phyloP scores from a whole-genome alignment of 2,329 filamentous ascomycete species.

The Phaeomoniella chlamydospora region DNA sequence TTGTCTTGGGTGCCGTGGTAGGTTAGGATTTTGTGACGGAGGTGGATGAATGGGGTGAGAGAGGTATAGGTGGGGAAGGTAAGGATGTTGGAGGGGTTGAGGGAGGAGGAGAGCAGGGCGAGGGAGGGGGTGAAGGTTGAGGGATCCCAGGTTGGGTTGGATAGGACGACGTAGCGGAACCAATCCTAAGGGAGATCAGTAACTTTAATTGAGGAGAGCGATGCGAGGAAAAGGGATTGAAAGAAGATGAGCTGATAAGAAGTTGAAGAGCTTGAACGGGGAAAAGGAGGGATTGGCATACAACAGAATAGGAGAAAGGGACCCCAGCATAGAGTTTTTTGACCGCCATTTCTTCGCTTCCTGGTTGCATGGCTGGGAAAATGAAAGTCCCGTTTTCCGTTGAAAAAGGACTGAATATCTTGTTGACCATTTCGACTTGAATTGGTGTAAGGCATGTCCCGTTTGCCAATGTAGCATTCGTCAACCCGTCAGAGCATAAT shows the following conservation, averaged over 20 bases:
- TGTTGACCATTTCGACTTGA: constrained; percentile 3
- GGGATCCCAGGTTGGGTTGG: not conserved
- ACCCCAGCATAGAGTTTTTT: not conserved
- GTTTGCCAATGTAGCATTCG: constrained; percentile 30
- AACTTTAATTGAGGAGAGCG: constrained; percentile 33
- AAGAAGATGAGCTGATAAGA: no score
- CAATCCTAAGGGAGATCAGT: constrained; percentile 27
- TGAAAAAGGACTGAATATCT: constrained; percentile 4
- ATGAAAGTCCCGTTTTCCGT: constrained; percentile 2
- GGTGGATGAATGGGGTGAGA: constrained; percentile 29
- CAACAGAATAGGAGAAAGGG: no score
- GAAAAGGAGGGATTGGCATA: no score
- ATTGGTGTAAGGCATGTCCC: constrained; percentile 7
- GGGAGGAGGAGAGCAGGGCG: constrained; percentile 13
- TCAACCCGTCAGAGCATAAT: not conserved
- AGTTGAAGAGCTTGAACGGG: no score
- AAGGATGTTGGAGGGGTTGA: constrained; percentile 27
- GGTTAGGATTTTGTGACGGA: constrained; percentile 25
- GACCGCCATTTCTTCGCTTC: constrained; percentile 2
- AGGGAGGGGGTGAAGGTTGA: constrained; percentile 17
- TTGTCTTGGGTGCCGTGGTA: constrained; percentile 29
- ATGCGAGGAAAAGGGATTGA: no score
- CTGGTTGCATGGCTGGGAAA: constrained; percentile 5
- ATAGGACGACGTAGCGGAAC: constrained; percentile 28
- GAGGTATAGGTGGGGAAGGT: constrained; percentile 32